Conservation (phyloP, 371 early-diverging fungal genomes). For the Sporodiniella umbellata region DNA sequence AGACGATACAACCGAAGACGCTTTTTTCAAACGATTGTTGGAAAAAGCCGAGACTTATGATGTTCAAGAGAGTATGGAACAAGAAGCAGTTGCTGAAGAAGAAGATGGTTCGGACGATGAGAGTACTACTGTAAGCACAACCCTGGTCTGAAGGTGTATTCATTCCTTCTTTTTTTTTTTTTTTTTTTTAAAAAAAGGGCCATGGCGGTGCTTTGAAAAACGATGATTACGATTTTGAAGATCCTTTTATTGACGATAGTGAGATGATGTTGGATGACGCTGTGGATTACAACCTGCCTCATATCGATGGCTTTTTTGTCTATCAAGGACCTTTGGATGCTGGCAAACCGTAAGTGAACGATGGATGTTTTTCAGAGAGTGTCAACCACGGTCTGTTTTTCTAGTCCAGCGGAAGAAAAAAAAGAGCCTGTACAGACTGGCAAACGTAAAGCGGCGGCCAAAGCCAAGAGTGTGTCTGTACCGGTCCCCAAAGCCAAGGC, state of each 20-base stretch:
- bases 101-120: slow-evolving; percentile 9
- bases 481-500: not conserved
- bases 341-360: slow-evolving; percentile 42
- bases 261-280: slow-evolving; percentile 48
- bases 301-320: slow-evolving; percentile 43
- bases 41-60: slow-evolving; percentile 17
- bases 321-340: slow-evolving; percentile 50
- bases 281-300: slow-evolving; percentile 28
- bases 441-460: slow-evolving; percentile 10
- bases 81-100: slow-evolving; percentile 6
- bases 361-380: too few species aligned
- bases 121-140: not conserved
- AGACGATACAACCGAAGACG: slow-evolving; percentile 4
- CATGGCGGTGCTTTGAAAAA: slow-evolving; percentile 2
- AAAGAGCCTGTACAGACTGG: not conserved
- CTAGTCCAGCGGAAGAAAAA: not conserved
- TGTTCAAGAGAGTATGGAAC: slow-evolving; percentile 2
- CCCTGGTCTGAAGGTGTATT: too few species aligned
- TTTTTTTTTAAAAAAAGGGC: too few species aligned
- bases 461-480: not conserved
- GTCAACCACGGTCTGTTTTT: not conserved
- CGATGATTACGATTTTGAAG: slow-evolving; percentile 43
- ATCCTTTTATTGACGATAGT: slow-evolving; percentile 54
- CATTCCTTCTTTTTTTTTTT: too few species aligned
- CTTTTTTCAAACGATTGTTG: slow-evolving; percentile 16